Evolutionary conservation across 805 yeast species (phyloP), one percentile per base, ranked within the genome.

Genomic region (Yarrowia porcina): DNA sequence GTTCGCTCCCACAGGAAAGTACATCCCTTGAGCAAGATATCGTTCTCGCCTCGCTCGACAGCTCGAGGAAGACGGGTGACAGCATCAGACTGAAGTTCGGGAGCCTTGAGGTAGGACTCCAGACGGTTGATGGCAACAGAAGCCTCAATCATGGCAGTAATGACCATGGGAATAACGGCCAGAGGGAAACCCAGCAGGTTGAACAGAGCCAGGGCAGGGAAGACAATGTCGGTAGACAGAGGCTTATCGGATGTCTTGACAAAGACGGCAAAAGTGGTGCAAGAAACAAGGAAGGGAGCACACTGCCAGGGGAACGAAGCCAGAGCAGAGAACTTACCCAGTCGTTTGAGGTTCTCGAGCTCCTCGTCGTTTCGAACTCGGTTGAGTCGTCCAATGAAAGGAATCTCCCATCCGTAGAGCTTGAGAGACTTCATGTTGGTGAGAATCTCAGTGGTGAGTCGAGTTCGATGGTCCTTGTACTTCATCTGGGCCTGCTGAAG

Each of bases 241-340:
- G 96, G 91, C 57, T 73, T 78, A 65, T 82, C 82, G 61, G 84
- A 81, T 41, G 85, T 75, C 63, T 80, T 79, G 23, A 88, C 87
- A 72, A 88, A 96, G 15, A 88, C 80, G 4, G 89, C 97, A 79
- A 94, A 94, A 0, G 99, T 94, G 1, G 90, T 83, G 75, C 96
- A 88, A 56, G 96, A 87, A 30, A 94, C 99, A 67, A 96, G 77
- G 72, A 89, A 89, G 32, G 99, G 98, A 45, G 97, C 90, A 70
- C 90, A 81, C 64, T 83, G 86, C 85, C 96, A 94, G 89, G 83
- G 61, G 80, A 93, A 94, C 60, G 92, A 79, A 8, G 97, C 82
- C 63, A 90, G 79, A 2, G 97, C 96, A 28, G 97, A 91, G 74
- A 90, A 89, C 66, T 80, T 81, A 28, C 90, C 83, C 56, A 87